Percentiles rank a stretch among this genome's conserved stretches.
Evolutionary conservation across 345 rosid species (phyloP).

Genomic region (Eucalyptus erythrocorys): DNA sequence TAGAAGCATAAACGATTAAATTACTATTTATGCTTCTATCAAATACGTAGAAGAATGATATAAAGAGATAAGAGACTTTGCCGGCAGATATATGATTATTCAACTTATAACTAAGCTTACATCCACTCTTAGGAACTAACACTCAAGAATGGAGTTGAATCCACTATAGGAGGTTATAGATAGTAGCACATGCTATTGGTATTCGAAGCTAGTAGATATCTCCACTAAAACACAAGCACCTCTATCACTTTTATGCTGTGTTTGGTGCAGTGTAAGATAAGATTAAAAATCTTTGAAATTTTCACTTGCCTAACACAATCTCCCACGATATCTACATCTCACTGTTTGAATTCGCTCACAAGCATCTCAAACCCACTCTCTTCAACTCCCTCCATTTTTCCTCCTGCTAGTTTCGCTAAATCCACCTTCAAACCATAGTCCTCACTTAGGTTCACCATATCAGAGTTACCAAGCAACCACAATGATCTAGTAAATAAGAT

Average conservation of each 20-base stretch:
- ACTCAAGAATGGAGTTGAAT: neutral
- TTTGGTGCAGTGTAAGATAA: neutral
- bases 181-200: neutral
- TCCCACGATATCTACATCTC: too few relatives aligned
- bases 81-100: neutral
- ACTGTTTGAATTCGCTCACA: neutral
- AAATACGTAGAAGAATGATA: neutral
- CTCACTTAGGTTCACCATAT: neutral
- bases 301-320: neutral
- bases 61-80: neutral
- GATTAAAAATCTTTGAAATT: neutral
- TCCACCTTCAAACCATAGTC: neutral
- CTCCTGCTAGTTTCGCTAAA: neutral
- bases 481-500: neutral
- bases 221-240: neutral
- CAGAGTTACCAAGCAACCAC: neutral
- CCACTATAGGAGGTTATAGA: neutral
- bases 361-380: neutral
- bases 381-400: neutral
- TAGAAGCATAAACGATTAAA: neutral
- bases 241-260: neutral
- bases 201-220: neutral
- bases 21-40: neutral
- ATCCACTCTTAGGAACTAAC: neutral
- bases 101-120: neutral